Conservation (phyloP, 805 yeast genomes). For the Cyberlindnera americana region DNA sequence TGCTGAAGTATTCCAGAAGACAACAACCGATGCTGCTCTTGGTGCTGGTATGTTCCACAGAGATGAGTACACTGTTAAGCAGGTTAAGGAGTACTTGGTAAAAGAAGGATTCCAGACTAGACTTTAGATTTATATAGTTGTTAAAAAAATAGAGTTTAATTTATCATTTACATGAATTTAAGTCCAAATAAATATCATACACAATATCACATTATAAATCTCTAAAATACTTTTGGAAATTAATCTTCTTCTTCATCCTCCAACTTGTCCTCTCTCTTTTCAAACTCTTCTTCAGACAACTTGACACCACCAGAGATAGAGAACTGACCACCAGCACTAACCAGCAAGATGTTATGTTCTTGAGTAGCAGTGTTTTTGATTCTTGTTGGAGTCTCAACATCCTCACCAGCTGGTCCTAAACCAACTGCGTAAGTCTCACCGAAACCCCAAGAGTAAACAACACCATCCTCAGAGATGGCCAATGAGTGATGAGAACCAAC, state of each 20-base stretch:
- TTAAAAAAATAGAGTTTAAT: too few species aligned
- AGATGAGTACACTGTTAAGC: slow-evolving; percentile 82
- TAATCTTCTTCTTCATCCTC: slow-evolving; percentile 44
- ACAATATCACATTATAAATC: neutral
- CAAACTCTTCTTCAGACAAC: slow-evolving; percentile 37
- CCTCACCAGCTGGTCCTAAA: slow-evolving; percentile 83
- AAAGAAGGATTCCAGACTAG: slow-evolving; percentile 69
- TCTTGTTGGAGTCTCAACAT: slow-evolving; percentile 82
- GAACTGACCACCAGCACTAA: slow-evolving; percentile 97
- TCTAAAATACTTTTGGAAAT: too few species aligned
- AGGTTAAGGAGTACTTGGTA: slow-evolving; percentile 70
- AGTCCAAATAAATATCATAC: slow-evolving; percentile 1
- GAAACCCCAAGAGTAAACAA: slow-evolving; percentile 94
- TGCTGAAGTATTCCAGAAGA: slow-evolving; percentile 76
- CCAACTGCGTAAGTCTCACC: slow-evolving; percentile 97
- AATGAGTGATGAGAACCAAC: slow-evolving; percentile 92
- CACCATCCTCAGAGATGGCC: slow-evolving; percentile 80
- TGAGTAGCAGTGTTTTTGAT: slow-evolving; percentile 93
- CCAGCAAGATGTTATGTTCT: slow-evolving; percentile 60
- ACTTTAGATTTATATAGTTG: slow-evolving; percentile 40
- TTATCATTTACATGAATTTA: too few species aligned
- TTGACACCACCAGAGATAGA: slow-evolving; percentile 79
- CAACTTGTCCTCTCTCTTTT: slow-evolving; percentile 44
- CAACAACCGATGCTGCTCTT: slow-evolving; percentile 91
- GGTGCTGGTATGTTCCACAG: slow-evolving; percentile 99